These are phyloP conservation scores for Aspergillus intermedius DNA, from an alignment of 2,329 filamentous ascomycete genomes.

Conservation along the genomic window DNA sequence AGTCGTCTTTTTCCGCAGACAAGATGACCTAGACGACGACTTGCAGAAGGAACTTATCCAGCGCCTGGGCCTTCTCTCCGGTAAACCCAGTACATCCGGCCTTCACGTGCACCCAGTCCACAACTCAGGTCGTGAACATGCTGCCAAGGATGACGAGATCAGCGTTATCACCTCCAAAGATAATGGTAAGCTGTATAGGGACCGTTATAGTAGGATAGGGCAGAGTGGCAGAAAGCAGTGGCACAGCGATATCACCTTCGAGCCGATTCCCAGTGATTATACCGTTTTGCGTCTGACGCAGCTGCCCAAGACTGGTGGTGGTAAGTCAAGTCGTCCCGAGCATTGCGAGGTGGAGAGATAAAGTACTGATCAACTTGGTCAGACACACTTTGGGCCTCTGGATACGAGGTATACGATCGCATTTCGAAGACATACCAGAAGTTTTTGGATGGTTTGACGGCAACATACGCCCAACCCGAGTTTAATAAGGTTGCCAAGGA, in stretches of 20 bases:
- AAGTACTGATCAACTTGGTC: background rate
- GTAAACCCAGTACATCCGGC: conserved; percentile 41
- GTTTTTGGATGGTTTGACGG: conserved; percentile 37
- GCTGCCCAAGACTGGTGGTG: conserved; percentile 38
- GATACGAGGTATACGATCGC: conserved; percentile 40
- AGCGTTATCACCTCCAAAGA: conserved; percentile 43
- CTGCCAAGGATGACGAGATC: conserved; percentile 44
- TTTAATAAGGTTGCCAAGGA: conserved; percentile 27
- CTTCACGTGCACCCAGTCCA: conserved; percentile 44
- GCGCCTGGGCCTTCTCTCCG: conserved; percentile 41
- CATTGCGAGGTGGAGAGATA: background rate
- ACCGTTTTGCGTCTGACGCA: conserved; percentile 41
- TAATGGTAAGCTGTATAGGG: conserved; percentile 34
- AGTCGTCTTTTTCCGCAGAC: conserved; percentile 50
- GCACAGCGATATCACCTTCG: conserved; percentile 48
- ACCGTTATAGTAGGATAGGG: conserved; percentile 25
- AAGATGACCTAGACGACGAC: conserved; percentile 44
- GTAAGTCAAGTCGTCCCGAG: conserved; percentile 11
- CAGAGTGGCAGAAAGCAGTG: conserved; percentile 31
- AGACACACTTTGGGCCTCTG: conserved; percentile 42
- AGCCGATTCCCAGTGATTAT: conserved; percentile 43
- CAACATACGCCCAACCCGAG: conserved; percentile 24
- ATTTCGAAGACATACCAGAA: conserved; percentile 31
- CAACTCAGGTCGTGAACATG: conserved; percentile 44
- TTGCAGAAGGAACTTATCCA: conserved; percentile 50